Evolutionary conservation across 441 rosid genomes (phyloP).

Genomic region (Corymbia calophylla): DNA sequence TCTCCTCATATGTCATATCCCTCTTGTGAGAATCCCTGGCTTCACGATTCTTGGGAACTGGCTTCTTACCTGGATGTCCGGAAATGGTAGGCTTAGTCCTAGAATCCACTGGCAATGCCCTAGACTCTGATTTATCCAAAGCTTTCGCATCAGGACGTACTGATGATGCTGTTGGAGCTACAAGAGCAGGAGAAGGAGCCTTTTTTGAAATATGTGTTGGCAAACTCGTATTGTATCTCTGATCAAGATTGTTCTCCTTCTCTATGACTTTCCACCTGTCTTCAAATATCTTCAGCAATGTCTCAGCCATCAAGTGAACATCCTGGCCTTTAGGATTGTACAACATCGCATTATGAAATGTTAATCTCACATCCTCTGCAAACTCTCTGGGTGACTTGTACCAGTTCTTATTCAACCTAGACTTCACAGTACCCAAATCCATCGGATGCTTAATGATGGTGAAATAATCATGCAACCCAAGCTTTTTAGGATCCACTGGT

Average conservation of each 20-base stretch:
- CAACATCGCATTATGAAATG: constrained; percentile 88
- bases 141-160: constrained; percentile 50
- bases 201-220: constrained; percentile 54
- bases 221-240: constrained; percentile 43
- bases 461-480: constrained; percentile 86
- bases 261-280: constrained; percentile 78
- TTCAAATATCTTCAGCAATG: constrained; percentile 67
- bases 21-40: constrained; percentile 93
- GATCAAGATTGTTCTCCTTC: constrained; percentile 64
- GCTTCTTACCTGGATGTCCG: constrained; percentile 75
- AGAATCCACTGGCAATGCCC: constrained; percentile 28
- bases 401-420: constrained; percentile 55
- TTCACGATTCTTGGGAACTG: constrained; percentile 87
- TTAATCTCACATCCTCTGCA: constrained; percentile 98
- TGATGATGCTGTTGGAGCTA: not conserved
- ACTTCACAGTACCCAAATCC: constrained; percentile 92
- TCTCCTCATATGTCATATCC: constrained; percentile 99
- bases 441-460: constrained; percentile 82
- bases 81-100: constrained; percentile 43
- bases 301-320: constrained; percentile 87
- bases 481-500: constrained; percentile 77
- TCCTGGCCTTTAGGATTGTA: constrained; percentile 97
- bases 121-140: constrained; percentile 67
- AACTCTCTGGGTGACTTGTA: constrained; percentile 90
- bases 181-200: constrained; percentile 47